Evolutionary conservation across 2,329 filamentous ascomycete species (phyloP).

Genomic region (Claviceps humidiphila): DNA sequence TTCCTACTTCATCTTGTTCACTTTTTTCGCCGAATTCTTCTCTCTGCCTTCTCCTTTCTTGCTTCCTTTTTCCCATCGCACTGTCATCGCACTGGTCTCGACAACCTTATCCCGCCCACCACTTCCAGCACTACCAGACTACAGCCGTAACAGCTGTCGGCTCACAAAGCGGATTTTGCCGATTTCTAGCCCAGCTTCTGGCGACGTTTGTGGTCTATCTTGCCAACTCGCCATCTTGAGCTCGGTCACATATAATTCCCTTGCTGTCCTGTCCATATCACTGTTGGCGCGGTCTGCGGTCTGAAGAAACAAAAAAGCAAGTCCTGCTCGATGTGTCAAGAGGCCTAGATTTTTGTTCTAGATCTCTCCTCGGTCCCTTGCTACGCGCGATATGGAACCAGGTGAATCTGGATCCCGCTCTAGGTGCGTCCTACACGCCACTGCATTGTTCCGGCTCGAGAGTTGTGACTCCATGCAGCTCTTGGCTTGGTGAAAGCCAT

Average conservation of each 20-base stretch:
- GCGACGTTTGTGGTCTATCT: conserved; percentile 6
- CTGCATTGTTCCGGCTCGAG: neutral
- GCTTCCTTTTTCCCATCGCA: neutral
- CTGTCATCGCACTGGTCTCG: neutral
- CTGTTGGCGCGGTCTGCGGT: conserved; percentile 8
- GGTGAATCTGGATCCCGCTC: conserved; percentile 24
- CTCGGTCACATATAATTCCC: too few relatives aligned
- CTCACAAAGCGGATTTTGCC: conserved; percentile 5
- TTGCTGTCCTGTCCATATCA: neutral
- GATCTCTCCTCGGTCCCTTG: conserved; percentile 20
- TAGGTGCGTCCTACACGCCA: conserved; percentile 22
- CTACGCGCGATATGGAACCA: conserved; percentile 27
- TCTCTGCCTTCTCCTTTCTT: neutral
- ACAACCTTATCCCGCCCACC: neutral
- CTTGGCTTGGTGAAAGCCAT: neutral
- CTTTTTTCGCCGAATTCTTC: neutral
- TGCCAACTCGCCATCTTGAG: too few relatives aligned
- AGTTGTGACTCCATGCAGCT: conserved; percentile 4
- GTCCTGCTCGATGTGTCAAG: conserved; percentile 23
- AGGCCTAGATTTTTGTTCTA: conserved; percentile 20
- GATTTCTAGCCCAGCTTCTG: neutral
- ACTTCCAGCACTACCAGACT: neutral
- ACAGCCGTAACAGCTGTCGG: neutral
- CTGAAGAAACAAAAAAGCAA: neutral
- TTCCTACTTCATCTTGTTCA: neutral